A percentile compares a stretch with the other conserved stretches of the same genome.
phyloP scores from a whole-genome alignment of 257 asterid species.

The Thymus quinquecostatus region DNA sequence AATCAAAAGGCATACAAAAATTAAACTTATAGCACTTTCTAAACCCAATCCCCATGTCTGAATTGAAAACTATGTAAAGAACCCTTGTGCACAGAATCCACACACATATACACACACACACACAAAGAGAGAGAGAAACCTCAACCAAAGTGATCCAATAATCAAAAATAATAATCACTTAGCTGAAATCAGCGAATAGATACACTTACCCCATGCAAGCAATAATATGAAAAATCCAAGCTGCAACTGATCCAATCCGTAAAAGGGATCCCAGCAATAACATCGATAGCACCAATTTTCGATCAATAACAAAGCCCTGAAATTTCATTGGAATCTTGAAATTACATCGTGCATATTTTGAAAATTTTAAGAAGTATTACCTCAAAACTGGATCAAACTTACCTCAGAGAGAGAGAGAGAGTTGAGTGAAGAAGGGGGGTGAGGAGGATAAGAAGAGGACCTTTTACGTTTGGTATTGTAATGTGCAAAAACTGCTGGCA shows the following conservation, averaged over 20 bases:
- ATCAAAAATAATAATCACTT: neutral
- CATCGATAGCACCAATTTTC: constrained; percentile 49
- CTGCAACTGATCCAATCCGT: constrained; percentile 62
- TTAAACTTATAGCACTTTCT: neutral
- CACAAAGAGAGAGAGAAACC: neutral
- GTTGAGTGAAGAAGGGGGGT: constrained; percentile 16
- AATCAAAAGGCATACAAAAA: neutral
- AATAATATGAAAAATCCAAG: constrained; percentile 55
- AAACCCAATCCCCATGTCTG: neutral
- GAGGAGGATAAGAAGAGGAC: neutral
- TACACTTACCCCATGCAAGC: constrained; percentile 83
- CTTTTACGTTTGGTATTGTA: neutral
- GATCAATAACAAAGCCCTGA: constrained; percentile 44
- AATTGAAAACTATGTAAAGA: constrained; percentile 13
- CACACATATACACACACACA: neutral
- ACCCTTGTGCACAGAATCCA: neutral
- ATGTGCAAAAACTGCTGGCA: neutral
- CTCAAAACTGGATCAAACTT: constrained; percentile 2
- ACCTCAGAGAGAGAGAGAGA: constrained; percentile 40
- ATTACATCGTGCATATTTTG: neutral
- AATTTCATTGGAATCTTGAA: constrained; percentile 21
- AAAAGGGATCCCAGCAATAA: constrained; percentile 59
- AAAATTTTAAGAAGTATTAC: neutral
- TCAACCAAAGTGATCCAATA: neutral
- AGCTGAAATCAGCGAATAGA: constrained; percentile 27